phyloP scores from a whole-genome alignment of 345 rosid genomes.

The Eutrema heterophyllum region DNA sequence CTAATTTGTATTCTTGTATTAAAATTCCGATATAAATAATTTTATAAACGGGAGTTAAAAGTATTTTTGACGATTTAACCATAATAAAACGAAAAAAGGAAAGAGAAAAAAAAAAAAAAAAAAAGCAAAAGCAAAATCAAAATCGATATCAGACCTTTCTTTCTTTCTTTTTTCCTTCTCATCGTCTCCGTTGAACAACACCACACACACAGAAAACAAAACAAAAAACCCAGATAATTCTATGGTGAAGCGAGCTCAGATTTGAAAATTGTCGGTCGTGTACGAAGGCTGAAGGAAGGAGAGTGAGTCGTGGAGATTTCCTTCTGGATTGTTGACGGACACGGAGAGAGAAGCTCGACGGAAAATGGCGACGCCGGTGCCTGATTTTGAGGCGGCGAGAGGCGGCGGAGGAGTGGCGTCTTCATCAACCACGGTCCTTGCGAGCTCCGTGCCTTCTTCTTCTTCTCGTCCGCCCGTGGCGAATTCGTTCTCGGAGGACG shows the following conservation, averaged over 20 bases:
- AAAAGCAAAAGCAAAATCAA: conserved; percentile 28
- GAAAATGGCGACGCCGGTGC: conserved; percentile 78
- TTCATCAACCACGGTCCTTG: conserved; percentile 28
- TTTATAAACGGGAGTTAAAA: conserved; percentile 14
- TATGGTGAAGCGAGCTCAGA: conserved; percentile 27
- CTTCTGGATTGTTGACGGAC: conserved; percentile 10
- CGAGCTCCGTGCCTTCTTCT: conserved; percentile 28
- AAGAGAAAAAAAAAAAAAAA: background rate
- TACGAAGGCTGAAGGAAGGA: background rate
- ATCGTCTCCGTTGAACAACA: conserved; percentile 36
- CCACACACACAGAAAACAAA: conserved; percentile 4
- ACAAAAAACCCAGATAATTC: conserved; percentile 19
- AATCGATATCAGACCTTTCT: conserved; percentile 27
- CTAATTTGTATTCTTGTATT: background rate
- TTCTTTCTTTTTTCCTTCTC: conserved; percentile 16
- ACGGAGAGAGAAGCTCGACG: conserved; percentile 13
- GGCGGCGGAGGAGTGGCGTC: conserved; percentile 29
- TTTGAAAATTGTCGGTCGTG: conserved; percentile 21
- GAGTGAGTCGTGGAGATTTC: conserved; percentile 7
- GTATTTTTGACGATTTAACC: conserved; percentile 12
- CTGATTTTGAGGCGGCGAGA: conserved; percentile 50
- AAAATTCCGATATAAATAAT: background rate
- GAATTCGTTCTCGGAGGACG: conserved; percentile 31
- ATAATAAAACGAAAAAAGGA: background rate
- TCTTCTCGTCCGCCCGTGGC: conserved; percentile 24